Conservation (phyloP, 2,329 filamentous ascomycete genomes). For the Sporothrix variecibatus region DNA sequence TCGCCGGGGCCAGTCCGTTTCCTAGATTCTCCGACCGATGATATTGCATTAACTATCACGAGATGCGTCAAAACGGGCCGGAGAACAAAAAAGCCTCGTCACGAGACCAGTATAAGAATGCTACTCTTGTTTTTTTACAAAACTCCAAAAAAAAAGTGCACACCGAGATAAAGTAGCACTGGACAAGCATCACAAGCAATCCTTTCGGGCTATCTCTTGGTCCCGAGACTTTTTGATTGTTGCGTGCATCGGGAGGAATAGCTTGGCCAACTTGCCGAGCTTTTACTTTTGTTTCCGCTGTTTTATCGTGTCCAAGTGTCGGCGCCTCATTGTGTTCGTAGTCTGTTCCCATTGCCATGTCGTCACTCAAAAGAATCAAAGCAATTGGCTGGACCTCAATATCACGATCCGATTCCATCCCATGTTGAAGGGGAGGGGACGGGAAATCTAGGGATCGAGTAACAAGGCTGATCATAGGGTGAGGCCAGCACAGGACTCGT, state of each 20-base stretch:
- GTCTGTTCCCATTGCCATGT: background rate
- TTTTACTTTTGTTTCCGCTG: background rate
- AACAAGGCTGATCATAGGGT: background rate
- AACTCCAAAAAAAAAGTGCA: background rate
- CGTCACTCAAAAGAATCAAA: background rate
- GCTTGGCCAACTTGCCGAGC: background rate
- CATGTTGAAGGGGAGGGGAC: background rate
- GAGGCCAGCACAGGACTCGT: background rate
- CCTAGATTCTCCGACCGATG: background rate
- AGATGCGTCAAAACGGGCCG: background rate
- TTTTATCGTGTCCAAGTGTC: background rate
- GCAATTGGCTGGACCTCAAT: background rate
- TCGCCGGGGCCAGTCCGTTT: background rate
- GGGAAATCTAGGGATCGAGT: constrained; percentile 4
- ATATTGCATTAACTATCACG: background rate
- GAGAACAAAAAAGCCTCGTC: background rate
- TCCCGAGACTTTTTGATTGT: background rate
- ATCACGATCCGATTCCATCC: background rate
- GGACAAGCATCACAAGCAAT: background rate
- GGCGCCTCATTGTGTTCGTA: no score
- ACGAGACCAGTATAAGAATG: background rate
- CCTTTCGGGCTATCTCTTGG: background rate
- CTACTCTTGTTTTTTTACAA: background rate
- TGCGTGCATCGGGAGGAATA: background rate
- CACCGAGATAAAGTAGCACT: background rate